Conservation (phyloP, 805 yeast genomes). For the Kluyveromyces lactis region DNA sequence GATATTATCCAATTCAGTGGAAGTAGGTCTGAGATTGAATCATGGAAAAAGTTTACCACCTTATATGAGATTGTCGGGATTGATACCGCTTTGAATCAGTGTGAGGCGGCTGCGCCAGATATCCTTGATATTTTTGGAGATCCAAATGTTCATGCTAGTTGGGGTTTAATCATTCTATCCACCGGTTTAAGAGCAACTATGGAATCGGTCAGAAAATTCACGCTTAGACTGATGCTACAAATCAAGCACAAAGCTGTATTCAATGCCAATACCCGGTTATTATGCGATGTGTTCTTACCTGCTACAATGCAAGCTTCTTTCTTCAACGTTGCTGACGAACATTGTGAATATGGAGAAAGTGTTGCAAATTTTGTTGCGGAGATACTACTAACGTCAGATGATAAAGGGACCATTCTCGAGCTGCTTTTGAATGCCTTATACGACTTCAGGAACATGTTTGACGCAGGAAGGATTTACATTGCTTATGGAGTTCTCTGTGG, state of each 20-base stretch:
- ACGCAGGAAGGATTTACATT: slow-evolving; percentile 60
- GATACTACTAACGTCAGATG: slow-evolving; percentile 8
- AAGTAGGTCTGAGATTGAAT: slow-evolving; percentile 72
- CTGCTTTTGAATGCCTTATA: slow-evolving; percentile 41
- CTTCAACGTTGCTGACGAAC: slow-evolving; percentile 36
- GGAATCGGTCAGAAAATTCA: slow-evolving; percentile 66
- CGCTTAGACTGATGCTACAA: slow-evolving; percentile 46
- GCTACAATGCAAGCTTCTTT: slow-evolving; percentile 56
- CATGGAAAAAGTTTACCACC: slow-evolving; percentile 70
- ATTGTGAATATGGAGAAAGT: slow-evolving; percentile 52
- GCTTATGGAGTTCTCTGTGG: slow-evolving; percentile 52
- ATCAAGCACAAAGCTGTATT: slow-evolving; percentile 42
- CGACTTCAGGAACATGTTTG: slow-evolving; percentile 46
- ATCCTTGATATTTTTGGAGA: slow-evolving; percentile 45
- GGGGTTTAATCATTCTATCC: slow-evolving; percentile 67
- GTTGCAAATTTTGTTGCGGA: slow-evolving; percentile 39
- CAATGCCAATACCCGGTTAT: slow-evolving; percentile 30
- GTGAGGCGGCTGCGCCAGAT: slow-evolving; percentile 66
- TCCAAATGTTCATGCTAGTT: slow-evolving; percentile 51
- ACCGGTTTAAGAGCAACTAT: slow-evolving; percentile 70
- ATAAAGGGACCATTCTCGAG: slow-evolving; percentile 12
- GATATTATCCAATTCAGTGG: slow-evolving; percentile 81
- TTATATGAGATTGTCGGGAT: slow-evolving; percentile 73
- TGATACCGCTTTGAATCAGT: slow-evolving; percentile 81
- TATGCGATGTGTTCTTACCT: slow-evolving; percentile 43